Percentiles rank a stretch among this genome's conserved stretches.
These are phyloP conservation scores for Helminthosporium solani DNA, from an alignment of 2,329 filamentous ascomycete species.

Conservation along the genomic window DNA sequence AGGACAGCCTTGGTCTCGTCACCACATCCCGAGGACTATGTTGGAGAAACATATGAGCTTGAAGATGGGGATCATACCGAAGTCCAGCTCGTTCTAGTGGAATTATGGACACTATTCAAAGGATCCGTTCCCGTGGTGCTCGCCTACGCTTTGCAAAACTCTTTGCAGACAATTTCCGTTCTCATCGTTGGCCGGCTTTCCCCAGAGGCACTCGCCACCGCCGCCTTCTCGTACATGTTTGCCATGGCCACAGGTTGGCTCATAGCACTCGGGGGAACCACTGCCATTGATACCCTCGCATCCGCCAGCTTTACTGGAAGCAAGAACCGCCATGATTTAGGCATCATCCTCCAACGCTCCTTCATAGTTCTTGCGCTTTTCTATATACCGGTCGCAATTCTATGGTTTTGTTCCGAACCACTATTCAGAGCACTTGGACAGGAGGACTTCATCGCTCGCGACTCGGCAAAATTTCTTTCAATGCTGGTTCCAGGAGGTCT, in stretches of 20 bases:
- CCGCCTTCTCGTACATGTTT: constrained; percentile 92
- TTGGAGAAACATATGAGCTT: constrained; percentile 42
- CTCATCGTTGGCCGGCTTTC: constrained; percentile 78
- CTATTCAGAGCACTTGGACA: constrained; percentile 75
- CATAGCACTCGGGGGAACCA: constrained; percentile 81
- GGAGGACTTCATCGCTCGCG: constrained; percentile 71
- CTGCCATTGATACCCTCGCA: constrained; percentile 80
- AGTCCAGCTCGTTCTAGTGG: constrained; percentile 49
- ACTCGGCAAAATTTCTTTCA: constrained; percentile 71
- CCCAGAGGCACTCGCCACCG: constrained; percentile 75
- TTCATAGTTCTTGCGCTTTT: constrained; percentile 71
- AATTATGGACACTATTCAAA: constrained; percentile 68
- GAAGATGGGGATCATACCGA: constrained; percentile 38
- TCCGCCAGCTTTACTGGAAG: constrained; percentile 81
- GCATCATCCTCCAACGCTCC: constrained; percentile 73
- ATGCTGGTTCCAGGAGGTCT: constrained; percentile 77
- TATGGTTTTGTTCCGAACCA: constrained; percentile 75
- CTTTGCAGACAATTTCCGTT: constrained; percentile 78
- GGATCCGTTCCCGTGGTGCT: constrained; percentile 76
- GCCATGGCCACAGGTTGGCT: constrained; percentile 88
- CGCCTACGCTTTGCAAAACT: constrained; percentile 83
- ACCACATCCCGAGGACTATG: constrained; percentile 38
- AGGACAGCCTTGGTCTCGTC: constrained; percentile 47
- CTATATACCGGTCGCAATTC: constrained; percentile 68
- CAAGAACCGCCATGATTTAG: constrained; percentile 74